Evolutionary conservation across 805 yeast species (phyloP).

Genomic region (Yarrowia keelungensis): DNA sequence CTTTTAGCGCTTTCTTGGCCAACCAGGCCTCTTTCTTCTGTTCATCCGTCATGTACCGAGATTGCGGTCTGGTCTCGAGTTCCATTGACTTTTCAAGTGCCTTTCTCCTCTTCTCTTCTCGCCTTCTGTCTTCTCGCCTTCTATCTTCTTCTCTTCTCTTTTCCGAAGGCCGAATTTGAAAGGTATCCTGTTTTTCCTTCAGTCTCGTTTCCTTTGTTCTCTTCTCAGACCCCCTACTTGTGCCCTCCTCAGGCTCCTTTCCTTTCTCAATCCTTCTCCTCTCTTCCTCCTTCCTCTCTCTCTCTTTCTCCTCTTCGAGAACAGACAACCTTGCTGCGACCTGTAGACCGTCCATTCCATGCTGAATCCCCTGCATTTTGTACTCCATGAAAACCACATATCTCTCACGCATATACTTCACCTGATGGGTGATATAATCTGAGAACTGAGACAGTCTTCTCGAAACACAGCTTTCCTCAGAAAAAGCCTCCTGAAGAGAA

Average conservation of each 20-base stretch:
- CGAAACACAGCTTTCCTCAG: neutral
- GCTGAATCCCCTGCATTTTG: neutral
- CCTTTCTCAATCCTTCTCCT: neutral
- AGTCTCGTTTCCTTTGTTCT: neutral
- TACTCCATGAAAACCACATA: neutral
- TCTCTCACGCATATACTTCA: neutral
- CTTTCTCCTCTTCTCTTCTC: too few species aligned
- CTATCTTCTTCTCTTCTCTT: too few species aligned
- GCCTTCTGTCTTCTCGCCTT: too few species aligned
- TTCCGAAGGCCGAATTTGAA: too few species aligned
- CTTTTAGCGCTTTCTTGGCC: too few species aligned
- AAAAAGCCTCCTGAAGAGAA: neutral
- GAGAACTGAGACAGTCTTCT: slow-evolving; percentile 6
- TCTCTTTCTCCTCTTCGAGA: neutral
- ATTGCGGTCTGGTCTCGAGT: too few species aligned
- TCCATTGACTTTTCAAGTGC: too few species aligned
- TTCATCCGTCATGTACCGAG: too few species aligned
- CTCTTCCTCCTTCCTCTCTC: neutral
- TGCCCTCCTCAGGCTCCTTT: neutral
- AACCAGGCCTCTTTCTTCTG: too few species aligned
- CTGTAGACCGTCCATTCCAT: neutral
- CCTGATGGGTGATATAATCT: neutral
- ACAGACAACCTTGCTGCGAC: neutral
- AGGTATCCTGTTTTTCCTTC: neutral
- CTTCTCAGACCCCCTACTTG: too few species aligned